Evolutionary conservation across 2,329 filamentous ascomycete genomes (phyloP).

Genomic region (Massarina eburnea): DNA sequence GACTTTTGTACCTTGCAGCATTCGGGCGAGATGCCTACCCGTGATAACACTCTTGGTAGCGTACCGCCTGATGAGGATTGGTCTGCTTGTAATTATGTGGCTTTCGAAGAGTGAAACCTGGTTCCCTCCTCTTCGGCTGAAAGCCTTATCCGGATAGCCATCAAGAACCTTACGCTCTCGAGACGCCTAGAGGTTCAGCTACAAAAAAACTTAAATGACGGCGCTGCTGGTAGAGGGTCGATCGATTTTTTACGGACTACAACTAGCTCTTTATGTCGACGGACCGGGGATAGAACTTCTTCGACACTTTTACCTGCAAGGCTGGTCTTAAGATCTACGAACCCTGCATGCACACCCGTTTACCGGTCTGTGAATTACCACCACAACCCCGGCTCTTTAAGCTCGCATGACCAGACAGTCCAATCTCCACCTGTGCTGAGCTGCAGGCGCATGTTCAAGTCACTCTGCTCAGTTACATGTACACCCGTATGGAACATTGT

Average conservation of each 20-base stretch:
- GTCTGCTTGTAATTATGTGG: not conserved
- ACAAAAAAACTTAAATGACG: not conserved
- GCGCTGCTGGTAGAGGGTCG: no score
- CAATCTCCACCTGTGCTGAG: not conserved
- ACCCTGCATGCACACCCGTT: not conserved
- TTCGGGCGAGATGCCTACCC: slow-evolving; percentile 2
- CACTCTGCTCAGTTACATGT: slow-evolving; percentile 1
- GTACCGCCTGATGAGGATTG: not conserved
- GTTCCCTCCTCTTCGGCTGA: no score
- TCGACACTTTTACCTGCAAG: no score
- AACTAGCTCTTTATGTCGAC: no score
- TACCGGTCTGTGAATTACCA: not conserved
- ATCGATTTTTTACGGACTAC: no score
- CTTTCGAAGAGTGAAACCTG: not conserved
- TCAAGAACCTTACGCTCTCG: not conserved
- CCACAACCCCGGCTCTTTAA: not conserved
- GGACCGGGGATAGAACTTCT: no score
- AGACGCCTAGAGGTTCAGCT: not conserved
- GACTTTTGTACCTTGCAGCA: slow-evolving; percentile 7
- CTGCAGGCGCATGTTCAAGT: not conserved
- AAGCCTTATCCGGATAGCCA: not conserved
- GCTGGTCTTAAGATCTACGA: not conserved
- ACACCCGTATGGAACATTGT: not conserved
- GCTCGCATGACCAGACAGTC: not conserved
- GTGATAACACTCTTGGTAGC: not conserved